These are phyloP conservation scores for Zygoascus sp. DNA, from an alignment of 1,139 yeast species.

Conservation along the genomic window DNA sequence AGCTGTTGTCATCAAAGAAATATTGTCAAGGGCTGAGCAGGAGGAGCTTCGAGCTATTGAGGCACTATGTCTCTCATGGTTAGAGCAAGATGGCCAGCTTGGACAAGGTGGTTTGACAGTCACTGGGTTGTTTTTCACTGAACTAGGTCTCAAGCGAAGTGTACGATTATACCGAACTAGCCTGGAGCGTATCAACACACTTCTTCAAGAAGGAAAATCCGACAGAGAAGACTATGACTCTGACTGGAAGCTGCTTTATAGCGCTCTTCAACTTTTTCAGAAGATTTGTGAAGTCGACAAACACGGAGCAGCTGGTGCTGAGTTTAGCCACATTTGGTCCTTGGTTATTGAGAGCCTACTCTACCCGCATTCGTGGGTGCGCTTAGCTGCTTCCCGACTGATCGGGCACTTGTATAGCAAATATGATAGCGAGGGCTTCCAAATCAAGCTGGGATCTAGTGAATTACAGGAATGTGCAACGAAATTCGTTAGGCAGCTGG, in stretches of 20 bases:
- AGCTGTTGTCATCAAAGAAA: conserved; percentile 50
- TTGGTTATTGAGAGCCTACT: conserved; percentile 53
- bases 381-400: conserved; percentile 64
- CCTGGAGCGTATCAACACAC: conserved; percentile 21
- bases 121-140: conserved; percentile 57
- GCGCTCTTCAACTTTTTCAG: conserved; percentile 53
- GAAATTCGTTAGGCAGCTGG: conserved; percentile 68
- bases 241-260: conserved; percentile 72
- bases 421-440: conserved; percentile 25
- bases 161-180: conserved; percentile 22
- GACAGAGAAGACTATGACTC: conserved; percentile 20
- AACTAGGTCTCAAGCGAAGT: conserved; percentile 40
- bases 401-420: conserved; percentile 48
- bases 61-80: conserved; percentile 64
- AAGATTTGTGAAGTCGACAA: conserved; percentile 25
- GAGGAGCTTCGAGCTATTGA: conserved; percentile 48
- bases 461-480: conserved; percentile 58
- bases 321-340: conserved; percentile 45
- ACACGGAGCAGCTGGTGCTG: conserved; percentile 27
- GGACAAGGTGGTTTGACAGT: conserved; percentile 74
- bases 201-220: conserved; percentile 23
- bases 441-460: conserved; percentile 27
- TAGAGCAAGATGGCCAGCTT: conserved; percentile 50
- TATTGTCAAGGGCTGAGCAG: conserved; percentile 50
- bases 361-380: conserved; percentile 91